Conservation (phyloP, 2,329 filamentous ascomycete genomes). For the Chalaropsis thielavioides region DNA sequence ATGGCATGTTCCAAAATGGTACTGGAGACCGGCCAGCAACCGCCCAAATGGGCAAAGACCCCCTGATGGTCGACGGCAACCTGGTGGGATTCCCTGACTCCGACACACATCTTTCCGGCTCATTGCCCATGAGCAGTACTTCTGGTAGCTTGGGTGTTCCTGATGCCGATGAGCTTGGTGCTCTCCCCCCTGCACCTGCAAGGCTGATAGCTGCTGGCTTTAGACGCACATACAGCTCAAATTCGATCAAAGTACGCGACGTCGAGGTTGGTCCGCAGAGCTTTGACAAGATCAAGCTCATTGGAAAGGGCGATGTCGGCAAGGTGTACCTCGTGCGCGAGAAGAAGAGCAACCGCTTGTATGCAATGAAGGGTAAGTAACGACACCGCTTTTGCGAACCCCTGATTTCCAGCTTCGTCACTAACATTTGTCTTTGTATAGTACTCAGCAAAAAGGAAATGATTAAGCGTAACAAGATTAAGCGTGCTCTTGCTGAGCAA, state of each 20-base stretch:
- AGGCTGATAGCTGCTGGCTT: constrained; percentile 57
- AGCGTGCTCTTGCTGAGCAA: constrained; percentile 90
- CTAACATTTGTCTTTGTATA: constrained; percentile 27
- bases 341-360: constrained; percentile 90
- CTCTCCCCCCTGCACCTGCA: constrained; percentile 51
- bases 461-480: constrained; percentile 99
- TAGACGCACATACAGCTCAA: constrained; percentile 92
- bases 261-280: constrained; percentile 91
- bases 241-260: constrained; percentile 95
- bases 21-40: constrained; percentile 59
- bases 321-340: constrained; percentile 96
- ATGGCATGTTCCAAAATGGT: constrained; percentile 63
- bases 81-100: constrained; percentile 35
- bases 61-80: constrained; percentile 36
- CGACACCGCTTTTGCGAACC: constrained; percentile 4
- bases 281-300: constrained; percentile 99
- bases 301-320: constrained; percentile 95
- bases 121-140: constrained; percentile 21
- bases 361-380: constrained; percentile 88
- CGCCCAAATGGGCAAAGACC: constrained; percentile 74
- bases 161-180: constrained; percentile 39
- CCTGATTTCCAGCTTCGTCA: constrained; percentile 12
- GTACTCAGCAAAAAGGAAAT: constrained; percentile 99
- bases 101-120: constrained; percentile 22
- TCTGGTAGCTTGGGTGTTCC: constrained; percentile 28